These are phyloP conservation scores for Corylus heterophylla DNA, from an alignment of 306 rosid species.

Conservation along the genomic window DNA sequence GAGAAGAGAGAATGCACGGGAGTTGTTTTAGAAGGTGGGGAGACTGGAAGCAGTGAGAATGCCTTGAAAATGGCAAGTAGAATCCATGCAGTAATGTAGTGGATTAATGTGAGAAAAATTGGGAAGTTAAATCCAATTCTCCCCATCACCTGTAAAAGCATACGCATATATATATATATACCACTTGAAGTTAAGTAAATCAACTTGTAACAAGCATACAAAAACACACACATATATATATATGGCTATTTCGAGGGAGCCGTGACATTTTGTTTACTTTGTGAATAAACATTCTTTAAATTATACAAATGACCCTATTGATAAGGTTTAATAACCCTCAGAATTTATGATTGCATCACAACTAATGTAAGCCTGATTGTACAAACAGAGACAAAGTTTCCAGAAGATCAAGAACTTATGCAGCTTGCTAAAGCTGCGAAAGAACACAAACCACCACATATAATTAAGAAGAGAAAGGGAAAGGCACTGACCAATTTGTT, in stretches of 20 bases:
- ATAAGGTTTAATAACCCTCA: too few species aligned
- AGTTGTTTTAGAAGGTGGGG: slow-evolving; percentile 84
- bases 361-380: neutral
- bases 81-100: slow-evolving; percentile 76
- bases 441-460: neutral
- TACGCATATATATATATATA: neutral
- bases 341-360: too few species aligned
- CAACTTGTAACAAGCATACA: too few species aligned
- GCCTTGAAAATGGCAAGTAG: slow-evolving; percentile 81
- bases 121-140: slow-evolving; percentile 90
- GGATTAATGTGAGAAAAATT: slow-evolving; percentile 83
- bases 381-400: neutral
- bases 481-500: slow-evolving; percentile 60
- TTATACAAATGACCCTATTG: too few species aligned
- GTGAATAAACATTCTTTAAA: too few species aligned
- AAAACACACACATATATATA: too few species aligned
- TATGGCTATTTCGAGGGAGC: too few species aligned
- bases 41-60: slow-evolving; percentile 71
- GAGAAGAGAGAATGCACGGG: slow-evolving; percentile 90
- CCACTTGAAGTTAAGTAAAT: too few species aligned
- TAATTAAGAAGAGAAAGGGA: neutral
- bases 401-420: neutral
- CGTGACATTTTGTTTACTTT: too few species aligned
- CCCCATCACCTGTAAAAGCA: slow-evolving; percentile 78
- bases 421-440: neutral